Evolutionary conservation across 805 yeast genomes (phyloP).

Genomic region (Saturnispora ahearnii): DNA sequence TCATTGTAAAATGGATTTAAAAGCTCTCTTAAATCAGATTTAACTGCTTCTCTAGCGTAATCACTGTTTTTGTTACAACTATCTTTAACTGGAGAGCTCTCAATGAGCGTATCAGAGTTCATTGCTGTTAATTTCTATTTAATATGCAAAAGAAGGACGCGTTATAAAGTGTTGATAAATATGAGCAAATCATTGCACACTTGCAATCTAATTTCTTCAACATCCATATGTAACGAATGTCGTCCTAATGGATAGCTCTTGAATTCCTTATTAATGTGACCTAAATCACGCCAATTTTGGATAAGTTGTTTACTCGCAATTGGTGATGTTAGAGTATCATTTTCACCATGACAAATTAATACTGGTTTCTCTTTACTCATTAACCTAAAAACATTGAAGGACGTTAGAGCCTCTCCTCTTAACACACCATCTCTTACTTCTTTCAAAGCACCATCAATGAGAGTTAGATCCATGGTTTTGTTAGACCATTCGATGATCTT

Average conservation of each 20-base stretch:
- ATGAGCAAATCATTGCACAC: slow-evolving; percentile 30
- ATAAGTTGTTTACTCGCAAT: slow-evolving; percentile 38
- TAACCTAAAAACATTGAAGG: slow-evolving; percentile 28
- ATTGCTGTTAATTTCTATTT: not conserved
- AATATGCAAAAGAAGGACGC: not conserved
- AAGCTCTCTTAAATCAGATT: not conserved
- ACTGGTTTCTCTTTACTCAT: slow-evolving; percentile 37
- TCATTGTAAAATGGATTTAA: not conserved
- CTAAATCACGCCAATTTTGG: slow-evolving; percentile 20
- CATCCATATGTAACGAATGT: slow-evolving; percentile 41
- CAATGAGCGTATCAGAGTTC: slow-evolving; percentile 8
- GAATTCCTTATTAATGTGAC: slow-evolving; percentile 22
- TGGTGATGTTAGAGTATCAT: slow-evolving; percentile 52
- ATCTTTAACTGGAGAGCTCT: slow-evolving; percentile 4
- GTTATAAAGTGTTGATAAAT: slow-evolving; percentile 28
- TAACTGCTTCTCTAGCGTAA: not conserved
- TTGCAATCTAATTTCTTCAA: slow-evolving; percentile 30
- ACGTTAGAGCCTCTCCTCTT: slow-evolving; percentile 46
- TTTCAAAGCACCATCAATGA: slow-evolving; percentile 44
- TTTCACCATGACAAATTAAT: slow-evolving; percentile 51
- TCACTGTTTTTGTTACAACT: not conserved
- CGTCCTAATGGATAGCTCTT: slow-evolving; percentile 25
- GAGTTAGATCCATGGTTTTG: slow-evolving; percentile 31
- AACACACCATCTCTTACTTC: slow-evolving; percentile 51
- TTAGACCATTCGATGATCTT: slow-evolving; percentile 38